Percentiles rank a stretch among this genome's conserved stretches.
These are phyloP conservation scores for Crithidia brevicula DNA, from an alignment of 208 protist genomes.

Conservation along the genomic window DNA sequence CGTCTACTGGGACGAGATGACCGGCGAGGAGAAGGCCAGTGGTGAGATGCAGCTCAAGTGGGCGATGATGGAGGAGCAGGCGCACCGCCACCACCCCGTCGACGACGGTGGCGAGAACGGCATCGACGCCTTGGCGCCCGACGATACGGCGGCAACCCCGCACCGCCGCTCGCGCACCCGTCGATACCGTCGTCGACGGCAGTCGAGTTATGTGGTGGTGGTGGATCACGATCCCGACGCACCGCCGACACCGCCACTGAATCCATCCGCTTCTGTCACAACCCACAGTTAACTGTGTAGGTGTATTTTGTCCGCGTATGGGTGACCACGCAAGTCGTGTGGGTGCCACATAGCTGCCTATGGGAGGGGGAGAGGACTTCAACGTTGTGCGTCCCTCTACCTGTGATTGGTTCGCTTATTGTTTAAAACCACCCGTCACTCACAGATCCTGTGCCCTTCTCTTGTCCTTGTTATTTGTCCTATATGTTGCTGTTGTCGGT, in stretches of 20 bases:
- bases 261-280: background rate
- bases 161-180: slow-evolving; percentile 21
- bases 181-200: slow-evolving; percentile 20
- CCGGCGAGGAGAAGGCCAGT: slow-evolving; percentile 35
- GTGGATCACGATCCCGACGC: slow-evolving; percentile 14
- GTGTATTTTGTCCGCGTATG: no score
- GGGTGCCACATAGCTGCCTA: no score
- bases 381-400: no score
- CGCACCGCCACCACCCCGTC: slow-evolving; percentile 7
- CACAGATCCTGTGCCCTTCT: no score
- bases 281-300: no score
- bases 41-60: slow-evolving; percentile 56
- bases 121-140: background rate
- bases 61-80: slow-evolving; percentile 23
- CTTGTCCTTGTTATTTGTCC: no score
- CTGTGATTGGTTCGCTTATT: no score
- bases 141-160: slow-evolving; percentile 4
- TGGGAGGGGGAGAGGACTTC: no score
- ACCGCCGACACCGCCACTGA: background rate
- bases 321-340: no score
- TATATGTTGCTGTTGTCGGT: no score
- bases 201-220: slow-evolving; percentile 22
- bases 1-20: slow-evolving; percentile 61
- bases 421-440: no score
- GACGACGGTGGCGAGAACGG: slow-evolving; percentile 5